phyloP scores from a whole-genome alignment of 2,329 filamentous ascomycete species.

The Hymenoscyphus fructigenus region DNA sequence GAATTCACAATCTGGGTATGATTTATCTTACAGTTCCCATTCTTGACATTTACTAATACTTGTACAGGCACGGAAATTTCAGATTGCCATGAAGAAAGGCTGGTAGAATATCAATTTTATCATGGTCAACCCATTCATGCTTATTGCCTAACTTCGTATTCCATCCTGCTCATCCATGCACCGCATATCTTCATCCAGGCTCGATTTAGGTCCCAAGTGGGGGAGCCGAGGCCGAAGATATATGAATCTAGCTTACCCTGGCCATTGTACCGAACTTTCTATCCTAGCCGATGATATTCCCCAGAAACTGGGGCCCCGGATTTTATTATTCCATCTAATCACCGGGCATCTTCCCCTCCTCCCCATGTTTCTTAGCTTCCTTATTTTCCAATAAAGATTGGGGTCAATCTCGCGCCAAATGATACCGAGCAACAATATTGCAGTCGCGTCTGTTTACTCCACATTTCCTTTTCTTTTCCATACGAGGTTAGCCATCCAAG shows the following conservation, averaged over 20 bases:
- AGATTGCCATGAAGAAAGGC: constrained; percentile 31
- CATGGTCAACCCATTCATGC: not conserved
- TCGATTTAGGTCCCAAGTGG: not conserved
- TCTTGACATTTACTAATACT: constrained; percentile 11
- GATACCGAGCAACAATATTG: not conserved
- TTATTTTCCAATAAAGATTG: not conserved
- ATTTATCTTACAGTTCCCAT: not conserved
- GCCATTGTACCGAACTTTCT: not conserved
- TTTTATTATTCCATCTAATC: not conserved
- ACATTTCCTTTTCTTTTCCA: not conserved
- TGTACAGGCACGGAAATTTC: constrained; percentile 31
- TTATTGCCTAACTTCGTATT: not conserved
- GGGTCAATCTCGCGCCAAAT: not conserved
- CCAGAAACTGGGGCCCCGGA: not conserved
- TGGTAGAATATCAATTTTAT: not conserved
- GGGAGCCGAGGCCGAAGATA: not conserved
- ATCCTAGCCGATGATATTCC: not conserved
- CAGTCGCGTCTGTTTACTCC: not conserved
- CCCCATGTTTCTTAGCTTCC: not conserved
- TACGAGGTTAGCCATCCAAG: not conserved
- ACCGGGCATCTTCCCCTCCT: not conserved
- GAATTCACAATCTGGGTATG: constrained; percentile 74
- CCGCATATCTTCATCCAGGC: not conserved
- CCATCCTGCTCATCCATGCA: not conserved
- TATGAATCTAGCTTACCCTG: not conserved